These are phyloP conservation scores for Lenwebbia sp. DNA, from an alignment of 345 rosid species.

Conservation along the genomic window DNA sequence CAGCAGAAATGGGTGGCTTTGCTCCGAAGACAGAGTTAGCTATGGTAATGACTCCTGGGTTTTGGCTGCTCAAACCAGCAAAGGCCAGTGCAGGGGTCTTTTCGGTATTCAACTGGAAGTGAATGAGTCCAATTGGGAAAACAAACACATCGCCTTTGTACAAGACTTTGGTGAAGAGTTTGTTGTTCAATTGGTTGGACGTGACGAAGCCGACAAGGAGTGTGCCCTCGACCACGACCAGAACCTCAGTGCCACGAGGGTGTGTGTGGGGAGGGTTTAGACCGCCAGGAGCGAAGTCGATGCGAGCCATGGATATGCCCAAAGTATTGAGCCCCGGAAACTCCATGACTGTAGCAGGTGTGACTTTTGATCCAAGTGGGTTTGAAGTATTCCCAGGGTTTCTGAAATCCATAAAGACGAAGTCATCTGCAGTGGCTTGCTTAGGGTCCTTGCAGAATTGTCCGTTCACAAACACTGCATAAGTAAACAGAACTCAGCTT, in stretches of 20 bases:
- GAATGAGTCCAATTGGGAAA: slow-evolving; percentile 25
- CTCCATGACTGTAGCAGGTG: background rate
- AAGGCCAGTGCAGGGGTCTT: slow-evolving; percentile 21
- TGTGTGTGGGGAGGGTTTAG: slow-evolving; percentile 39
- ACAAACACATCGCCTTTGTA: slow-evolving; percentile 17
- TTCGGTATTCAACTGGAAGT: slow-evolving; percentile 23
- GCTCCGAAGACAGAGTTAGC: slow-evolving; percentile 13
- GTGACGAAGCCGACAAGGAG: slow-evolving; percentile 25
- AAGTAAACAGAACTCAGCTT: background rate
- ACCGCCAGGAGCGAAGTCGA: slow-evolving; percentile 16
- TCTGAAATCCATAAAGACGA: slow-evolving; percentile 9
- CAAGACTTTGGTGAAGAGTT: slow-evolving; percentile 8
- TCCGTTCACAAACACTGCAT: slow-evolving; percentile 28
- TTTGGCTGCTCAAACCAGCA: slow-evolving; percentile 14
- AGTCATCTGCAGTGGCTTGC: slow-evolving; percentile 9
- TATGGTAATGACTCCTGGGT: slow-evolving; percentile 15
- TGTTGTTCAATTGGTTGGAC: slow-evolving; percentile 11
- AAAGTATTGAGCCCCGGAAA: slow-evolving; percentile 19
- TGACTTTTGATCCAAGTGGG: slow-evolving; percentile 13
- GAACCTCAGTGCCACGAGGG: slow-evolving; percentile 27
- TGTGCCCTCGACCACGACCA: slow-evolving; percentile 19
- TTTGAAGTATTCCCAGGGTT: slow-evolving; percentile 2
- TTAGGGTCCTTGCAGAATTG: slow-evolving; percentile 29
- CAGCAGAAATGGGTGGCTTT: slow-evolving; percentile 4
- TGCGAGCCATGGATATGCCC: slow-evolving; percentile 10